Percentiles rank a stretch among this genome's conserved stretches.
Evolutionary conservation across 1,284 basidiomycete species (phyloP).

Genomic region (Peniophora sp.): DNA sequence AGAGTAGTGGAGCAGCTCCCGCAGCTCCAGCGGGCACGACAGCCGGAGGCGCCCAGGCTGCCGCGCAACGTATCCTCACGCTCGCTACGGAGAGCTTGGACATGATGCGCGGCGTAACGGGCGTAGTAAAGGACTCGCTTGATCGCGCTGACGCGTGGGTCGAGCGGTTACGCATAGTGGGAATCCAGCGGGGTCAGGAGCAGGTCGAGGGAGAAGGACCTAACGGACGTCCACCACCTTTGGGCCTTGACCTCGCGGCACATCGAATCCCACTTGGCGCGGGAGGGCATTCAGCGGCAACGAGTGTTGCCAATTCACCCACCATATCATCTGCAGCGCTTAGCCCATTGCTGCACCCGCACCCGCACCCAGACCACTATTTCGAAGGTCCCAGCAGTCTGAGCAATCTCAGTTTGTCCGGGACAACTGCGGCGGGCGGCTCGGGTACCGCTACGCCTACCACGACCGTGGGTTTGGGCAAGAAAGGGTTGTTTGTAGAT

Average conservation of each 20-base stretch:
- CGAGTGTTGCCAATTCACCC: conserved; percentile 10
- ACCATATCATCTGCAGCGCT: conserved; percentile 4
- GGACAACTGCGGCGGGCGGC: too few species aligned
- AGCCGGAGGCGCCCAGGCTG: conserved; percentile 16
- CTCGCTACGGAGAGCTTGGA: conserved; percentile 88
- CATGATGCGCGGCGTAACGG: conserved; percentile 83
- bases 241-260: conserved; percentile 5
- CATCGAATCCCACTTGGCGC: conserved; percentile 7
- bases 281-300: conserved; percentile 5
- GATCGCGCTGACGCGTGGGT: conserved; percentile 89
- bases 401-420: conserved; percentile 4
- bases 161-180: conserved; percentile 66
- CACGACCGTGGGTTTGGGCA: conserved; percentile 4
- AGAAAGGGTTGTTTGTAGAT: conserved; percentile 15
- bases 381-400: not conserved
- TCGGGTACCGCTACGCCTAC: too few species aligned
- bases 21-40: conserved; percentile 3
- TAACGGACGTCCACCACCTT: not conserved
- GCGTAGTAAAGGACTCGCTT: conserved; percentile 81
- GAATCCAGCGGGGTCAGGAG: conserved; percentile 46
- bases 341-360: conserved; percentile 6
- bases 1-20: conserved; percentile 12
- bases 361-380: not conserved
- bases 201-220: not conserved
- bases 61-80: conserved; percentile 76